These are phyloP conservation scores for Nemania diffusa DNA, from an alignment of 2,329 filamentous ascomycete genomes.

Conservation along the genomic window DNA sequence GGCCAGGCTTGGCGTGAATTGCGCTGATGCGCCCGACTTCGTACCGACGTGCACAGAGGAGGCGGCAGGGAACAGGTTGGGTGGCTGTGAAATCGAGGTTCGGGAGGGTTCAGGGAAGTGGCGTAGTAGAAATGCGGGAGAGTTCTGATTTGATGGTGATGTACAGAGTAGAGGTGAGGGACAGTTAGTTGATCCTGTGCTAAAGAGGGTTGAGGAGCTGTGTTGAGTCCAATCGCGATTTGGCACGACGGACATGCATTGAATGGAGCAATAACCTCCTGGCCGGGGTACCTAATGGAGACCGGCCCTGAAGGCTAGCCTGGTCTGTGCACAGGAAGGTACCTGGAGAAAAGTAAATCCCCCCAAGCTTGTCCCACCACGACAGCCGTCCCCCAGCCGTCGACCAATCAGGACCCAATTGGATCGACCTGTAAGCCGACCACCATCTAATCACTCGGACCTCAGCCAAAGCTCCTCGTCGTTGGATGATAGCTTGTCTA, in stretches of 20 bases:
- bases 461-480: slow-evolving; percentile 10
- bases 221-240: slow-evolving; percentile 36
- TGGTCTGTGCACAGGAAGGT: slow-evolving; percentile 19
- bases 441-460: slow-evolving; percentile 15
- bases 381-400: fast-evolving
- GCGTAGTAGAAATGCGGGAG: background rate
- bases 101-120: background rate
- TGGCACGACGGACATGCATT: slow-evolving; percentile 31
- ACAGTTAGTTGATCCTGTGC: slow-evolving; percentile 11
- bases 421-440: slow-evolving; percentile 1
- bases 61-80: background rate
- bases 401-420: slow-evolving; percentile 31
- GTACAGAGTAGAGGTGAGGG: background rate
- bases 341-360: slow-evolving; percentile 36
- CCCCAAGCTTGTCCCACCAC: background rate
- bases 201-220: slow-evolving; percentile 24
- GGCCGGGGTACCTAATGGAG: slow-evolving; percentile 12
- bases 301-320: background rate
- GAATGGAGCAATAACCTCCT: slow-evolving; percentile 9
- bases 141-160: slow-evolving; percentile 15
- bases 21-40: slow-evolving; percentile 38
- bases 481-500: slow-evolving; percentile 13
- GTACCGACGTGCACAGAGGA: slow-evolving; percentile 21
- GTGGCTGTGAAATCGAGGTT: slow-evolving; percentile 7
- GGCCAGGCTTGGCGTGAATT: slow-evolving; percentile 35